Evolutionary conservation across 352 stramenopile species (phyloP), one percentile per base, ranked within the genome.

Genomic region (Globisporangium echinulatum): DNA sequence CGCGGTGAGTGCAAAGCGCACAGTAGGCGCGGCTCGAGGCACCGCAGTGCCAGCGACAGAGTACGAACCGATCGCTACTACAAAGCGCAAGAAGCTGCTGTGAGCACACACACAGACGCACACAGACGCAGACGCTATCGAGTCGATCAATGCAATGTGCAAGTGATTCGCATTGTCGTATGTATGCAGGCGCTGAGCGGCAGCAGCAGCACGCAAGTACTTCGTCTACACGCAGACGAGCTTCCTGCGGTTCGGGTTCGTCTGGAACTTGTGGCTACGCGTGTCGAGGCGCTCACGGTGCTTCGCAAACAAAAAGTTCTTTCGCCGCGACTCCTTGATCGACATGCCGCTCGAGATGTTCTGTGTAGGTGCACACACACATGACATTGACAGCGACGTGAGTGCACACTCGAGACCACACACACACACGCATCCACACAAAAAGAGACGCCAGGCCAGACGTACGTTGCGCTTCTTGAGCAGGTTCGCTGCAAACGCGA

Each of bases 241-340:
- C 51, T 59, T 67, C 69, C 66, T 67, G 61, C 85, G 82, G 61
- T 94, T 94, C 58, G 85, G 85, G 62, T 91, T 77, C 59, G 72
- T 89, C 68, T 94, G 85, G 39, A 94, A 62, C 70, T 94, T 94
- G 71, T 94, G 82, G 52, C 81, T 92, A 58, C 85, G 85, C 49
- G 72, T 85, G 49, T 92, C 83, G 52, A 94, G 72, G 37, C 82
- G 82, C 57, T 82, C 85, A 55, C 79, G 77, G 63, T 92, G 85
- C 70, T 92, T 92, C 54, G 87, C 66, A 61, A 91, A 82, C 63
- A 82, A 71, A 52, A 85, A 85, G 64, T 84, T 85, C 66, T 92
- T 79, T 37, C 69, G 68, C 56, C 78, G 82, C 56, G 68, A 69
- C 62, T 92, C 78, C 17, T 71, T 66, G 52, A 92, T 88, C 54